These are phyloP conservation scores for Musa itinerans DNA, from an alignment of 176 grass and related monocot genomes.

Conservation along the genomic window DNA sequence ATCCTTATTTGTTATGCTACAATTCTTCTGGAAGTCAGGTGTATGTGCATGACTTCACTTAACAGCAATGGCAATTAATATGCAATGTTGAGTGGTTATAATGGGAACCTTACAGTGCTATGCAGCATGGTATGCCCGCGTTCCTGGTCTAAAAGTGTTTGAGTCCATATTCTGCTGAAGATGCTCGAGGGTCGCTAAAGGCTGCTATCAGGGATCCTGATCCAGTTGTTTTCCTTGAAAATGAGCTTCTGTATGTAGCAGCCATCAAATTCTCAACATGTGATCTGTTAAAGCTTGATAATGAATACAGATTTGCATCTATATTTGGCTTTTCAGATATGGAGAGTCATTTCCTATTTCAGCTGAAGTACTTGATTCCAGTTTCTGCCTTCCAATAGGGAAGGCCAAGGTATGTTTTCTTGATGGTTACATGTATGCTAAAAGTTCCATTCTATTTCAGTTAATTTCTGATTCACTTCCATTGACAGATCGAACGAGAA, in stretches of 20 bases:
- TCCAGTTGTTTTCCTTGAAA: slow-evolving; percentile 91
- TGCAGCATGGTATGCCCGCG: slow-evolving; percentile 91
- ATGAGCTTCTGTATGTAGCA: slow-evolving; percentile 64
- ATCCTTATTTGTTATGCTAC: not conserved
- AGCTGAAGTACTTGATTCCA: slow-evolving; percentile 94
- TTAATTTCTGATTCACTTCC: slow-evolving; percentile 4
- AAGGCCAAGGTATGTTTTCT: slow-evolving; percentile 76
- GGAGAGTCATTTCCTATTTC: slow-evolving; percentile 88
- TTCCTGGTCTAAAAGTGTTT: slow-evolving; percentile 79
- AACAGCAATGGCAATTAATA: not conserved
- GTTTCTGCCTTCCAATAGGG: slow-evolving; percentile 80
- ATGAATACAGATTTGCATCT: not conserved
- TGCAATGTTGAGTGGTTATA: not conserved
- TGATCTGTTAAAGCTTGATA: not conserved
- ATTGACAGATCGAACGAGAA: slow-evolving; percentile 73
- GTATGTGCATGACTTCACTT: not conserved
- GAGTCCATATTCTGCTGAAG: slow-evolving; percentile 76
- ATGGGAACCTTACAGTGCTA: slow-evolving; percentile 45
- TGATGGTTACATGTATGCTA: not conserved
- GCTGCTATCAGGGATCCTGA: slow-evolving; percentile 90
- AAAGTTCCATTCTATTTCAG: not conserved
- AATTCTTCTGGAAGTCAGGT: not conserved
- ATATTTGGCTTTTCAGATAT: slow-evolving; percentile 47
- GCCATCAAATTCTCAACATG: not conserved
- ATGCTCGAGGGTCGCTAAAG: slow-evolving; percentile 86